A percentile compares a stretch with the other conserved stretches of the same genome.
Conservation (phyloP, 495 filamentous ascomycete genomes). For the Hyaloscypha variabilis region DNA sequence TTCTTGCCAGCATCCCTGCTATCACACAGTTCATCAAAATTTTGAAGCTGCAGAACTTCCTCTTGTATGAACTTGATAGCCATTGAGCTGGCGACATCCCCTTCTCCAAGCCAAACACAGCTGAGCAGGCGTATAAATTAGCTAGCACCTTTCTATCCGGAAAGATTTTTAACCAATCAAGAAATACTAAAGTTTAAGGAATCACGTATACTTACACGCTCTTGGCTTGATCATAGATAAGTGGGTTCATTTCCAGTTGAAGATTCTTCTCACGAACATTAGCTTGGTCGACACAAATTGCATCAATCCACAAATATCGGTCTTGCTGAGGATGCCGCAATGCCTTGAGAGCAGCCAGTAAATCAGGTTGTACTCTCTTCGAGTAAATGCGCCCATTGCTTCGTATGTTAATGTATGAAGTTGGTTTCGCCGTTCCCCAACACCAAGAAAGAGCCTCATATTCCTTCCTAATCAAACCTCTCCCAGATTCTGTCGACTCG, state of each 20-base stretch:
- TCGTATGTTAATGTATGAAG: conserved; percentile 2
- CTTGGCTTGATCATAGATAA: conserved; percentile 28
- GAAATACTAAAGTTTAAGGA: no score
- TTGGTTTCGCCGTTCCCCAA: neutral
- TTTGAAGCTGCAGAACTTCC: conserved; percentile 5
- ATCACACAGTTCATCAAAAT: conserved; percentile 24
- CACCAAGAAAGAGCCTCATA: conserved; percentile 7
- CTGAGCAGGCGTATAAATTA: no score
- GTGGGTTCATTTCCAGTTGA: conserved; percentile 33
- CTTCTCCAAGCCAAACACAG: conserved; percentile 14
- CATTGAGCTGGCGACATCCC: neutral
- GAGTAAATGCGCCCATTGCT: neutral
- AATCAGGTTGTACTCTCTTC: neutral
- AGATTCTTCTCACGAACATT: conserved; percentile 24
- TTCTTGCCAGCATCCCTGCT: conserved; percentile 16
- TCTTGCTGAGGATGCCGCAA: conserved; percentile 5
- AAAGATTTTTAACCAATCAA: no score
- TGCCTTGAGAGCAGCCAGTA: neutral
- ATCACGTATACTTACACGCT: neutral
- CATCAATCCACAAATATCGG: conserved; percentile 11
- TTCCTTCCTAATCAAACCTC: neutral
- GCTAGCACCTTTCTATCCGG: no score
- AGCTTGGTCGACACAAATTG: conserved; percentile 10
- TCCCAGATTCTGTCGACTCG: neutral
- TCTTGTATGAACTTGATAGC: conserved; percentile 16